phyloP scores from a whole-genome alignment of 352 stramenopile species.

The Pseudoperonospora humuli region DNA sequence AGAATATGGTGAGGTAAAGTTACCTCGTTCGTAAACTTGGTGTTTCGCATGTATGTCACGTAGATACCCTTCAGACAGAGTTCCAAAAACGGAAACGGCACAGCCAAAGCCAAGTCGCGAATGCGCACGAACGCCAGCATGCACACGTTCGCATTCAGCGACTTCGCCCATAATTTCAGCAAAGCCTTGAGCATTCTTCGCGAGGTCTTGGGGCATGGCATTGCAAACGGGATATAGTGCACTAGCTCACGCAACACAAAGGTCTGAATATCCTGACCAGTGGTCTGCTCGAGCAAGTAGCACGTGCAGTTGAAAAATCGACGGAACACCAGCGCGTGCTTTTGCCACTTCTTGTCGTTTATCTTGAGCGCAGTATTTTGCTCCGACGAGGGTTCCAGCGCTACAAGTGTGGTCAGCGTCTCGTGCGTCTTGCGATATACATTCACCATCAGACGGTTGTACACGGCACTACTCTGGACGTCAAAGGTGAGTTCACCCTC shows the following conservation, averaged over 20 bases:
- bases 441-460: slow-evolving; percentile 94
- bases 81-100: slow-evolving; percentile 96
- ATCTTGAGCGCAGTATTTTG: slow-evolving; percentile 37
- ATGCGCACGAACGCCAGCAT: slow-evolving; percentile 95
- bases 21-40: slow-evolving; percentile 91
- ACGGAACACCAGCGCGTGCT: slow-evolving; percentile 74
- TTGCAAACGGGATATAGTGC: slow-evolving; percentile 67
- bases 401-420: slow-evolving; percentile 79
- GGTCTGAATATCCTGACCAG: slow-evolving; percentile 61
- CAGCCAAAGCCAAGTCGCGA: slow-evolving; percentile 89
- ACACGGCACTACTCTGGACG: slow-evolving; percentile 90
- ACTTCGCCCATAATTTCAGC: slow-evolving; percentile 83
- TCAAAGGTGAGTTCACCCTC: slow-evolving; percentile 82
- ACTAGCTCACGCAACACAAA: slow-evolving; percentile 79
- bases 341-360: slow-evolving; percentile 77
- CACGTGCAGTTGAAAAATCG: slow-evolving; percentile 89
- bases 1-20: slow-evolving; percentile 81
- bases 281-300: slow-evolving; percentile 89
- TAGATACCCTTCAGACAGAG: slow-evolving; percentile 94
- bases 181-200: slow-evolving; percentile 71
- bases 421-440: slow-evolving; percentile 87
- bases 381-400: slow-evolving; percentile 22
- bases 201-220: slow-evolving; percentile 60
- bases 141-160: slow-evolving; percentile 66
- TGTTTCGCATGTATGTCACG: slow-evolving; percentile 93